phyloP scores from a whole-genome alignment of 2,329 filamentous ascomycete species.

The Calonectria leucothoes region DNA sequence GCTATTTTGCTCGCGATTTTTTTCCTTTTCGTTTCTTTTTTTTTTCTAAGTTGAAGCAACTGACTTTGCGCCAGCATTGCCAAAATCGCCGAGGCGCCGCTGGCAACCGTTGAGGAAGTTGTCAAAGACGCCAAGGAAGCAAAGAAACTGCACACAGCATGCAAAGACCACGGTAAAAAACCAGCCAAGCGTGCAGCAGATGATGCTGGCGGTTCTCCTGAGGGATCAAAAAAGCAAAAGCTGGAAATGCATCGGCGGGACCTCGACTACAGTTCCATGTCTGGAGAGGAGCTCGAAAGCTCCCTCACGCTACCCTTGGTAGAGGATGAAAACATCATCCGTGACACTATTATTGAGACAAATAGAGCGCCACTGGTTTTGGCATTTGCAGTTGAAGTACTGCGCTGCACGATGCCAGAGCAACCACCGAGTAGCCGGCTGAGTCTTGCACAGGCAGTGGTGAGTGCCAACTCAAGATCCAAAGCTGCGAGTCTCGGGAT shows the following conservation, averaged over 20 bases:
- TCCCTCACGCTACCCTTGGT: conserved; percentile 70
- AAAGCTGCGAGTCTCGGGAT: conserved; percentile 83
- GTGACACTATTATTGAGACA: conserved; percentile 70
- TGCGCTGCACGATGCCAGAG: conserved; percentile 86
- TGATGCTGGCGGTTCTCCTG: conserved; percentile 19
- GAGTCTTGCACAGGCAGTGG: conserved; percentile 85
- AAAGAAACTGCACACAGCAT: conserved; percentile 63
- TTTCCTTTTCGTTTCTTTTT: background rate
- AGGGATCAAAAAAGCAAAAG: conserved; percentile 45
- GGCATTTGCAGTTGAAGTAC: conserved; percentile 79
- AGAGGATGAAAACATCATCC: conserved; percentile 69
- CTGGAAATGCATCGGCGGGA: conserved; percentile 49
- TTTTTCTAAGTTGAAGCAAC: background rate
- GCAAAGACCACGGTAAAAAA: conserved; percentile 63
- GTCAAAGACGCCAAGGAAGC: conserved; percentile 62
- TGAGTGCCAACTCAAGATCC: conserved; percentile 82
- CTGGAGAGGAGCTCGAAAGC: conserved; percentile 70
- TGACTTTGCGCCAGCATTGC: conserved; percentile 55
- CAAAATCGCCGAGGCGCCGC: conserved; percentile 64
- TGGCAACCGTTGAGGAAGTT: conserved; percentile 57
- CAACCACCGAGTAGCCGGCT: conserved; percentile 87
- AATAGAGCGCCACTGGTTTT: conserved; percentile 87
- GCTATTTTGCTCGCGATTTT: background rate
- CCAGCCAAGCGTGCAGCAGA: conserved; percentile 45
- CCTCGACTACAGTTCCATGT: conserved; percentile 54